Conservation (phyloP, 495 filamentous ascomycete species). For the Aspergillus kassunensis region DNA sequence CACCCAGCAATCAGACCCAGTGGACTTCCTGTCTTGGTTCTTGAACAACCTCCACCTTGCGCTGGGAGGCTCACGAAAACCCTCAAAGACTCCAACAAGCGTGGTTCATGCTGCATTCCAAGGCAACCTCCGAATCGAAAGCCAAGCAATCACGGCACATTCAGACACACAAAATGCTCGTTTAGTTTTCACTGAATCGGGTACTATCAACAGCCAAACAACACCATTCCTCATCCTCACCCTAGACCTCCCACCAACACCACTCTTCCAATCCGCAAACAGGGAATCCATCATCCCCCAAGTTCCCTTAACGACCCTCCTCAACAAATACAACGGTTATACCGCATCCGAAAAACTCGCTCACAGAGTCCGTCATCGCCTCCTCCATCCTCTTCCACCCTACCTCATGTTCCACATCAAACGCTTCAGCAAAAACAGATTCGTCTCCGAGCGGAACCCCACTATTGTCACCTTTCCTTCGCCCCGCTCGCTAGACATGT, state of each 20-base stretch:
- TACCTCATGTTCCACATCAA: slow-evolving; percentile 95
- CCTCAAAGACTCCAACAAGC: slow-evolving; percentile 57
- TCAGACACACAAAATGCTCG: slow-evolving; percentile 79
- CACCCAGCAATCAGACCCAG: slow-evolving; percentile 87
- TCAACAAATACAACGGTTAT: slow-evolving; percentile 91
- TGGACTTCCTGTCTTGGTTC: slow-evolving; percentile 96
- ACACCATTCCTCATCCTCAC: slow-evolving; percentile 85
- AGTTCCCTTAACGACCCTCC: slow-evolving; percentile 80
- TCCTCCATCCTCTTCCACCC: slow-evolving; percentile 88
- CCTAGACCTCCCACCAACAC: slow-evolving; percentile 85
- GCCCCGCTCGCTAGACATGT: slow-evolving; percentile 72
- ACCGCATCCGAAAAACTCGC: slow-evolving; percentile 83
- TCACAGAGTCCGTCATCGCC: slow-evolving; percentile 79
- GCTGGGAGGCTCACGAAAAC: slow-evolving; percentile 85
- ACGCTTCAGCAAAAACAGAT: slow-evolving; percentile 93
- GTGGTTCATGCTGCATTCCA: slow-evolving; percentile 92
- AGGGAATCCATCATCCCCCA: slow-evolving; percentile 96
- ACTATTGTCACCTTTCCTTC: slow-evolving; percentile 96
- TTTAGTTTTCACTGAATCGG: slow-evolving; percentile 89
- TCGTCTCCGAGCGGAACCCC: slow-evolving; percentile 91
- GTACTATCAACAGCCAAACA: slow-evolving; percentile 68
- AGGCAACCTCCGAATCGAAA: slow-evolving; percentile 85
- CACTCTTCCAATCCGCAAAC: slow-evolving; percentile 91
- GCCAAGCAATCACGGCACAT: slow-evolving; percentile 88
- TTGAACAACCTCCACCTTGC: slow-evolving; percentile 91